Evolutionary conservation across 2,329 filamentous ascomycete genomes (phyloP).

Genomic region (Ophiostoma ulmi): DNA sequence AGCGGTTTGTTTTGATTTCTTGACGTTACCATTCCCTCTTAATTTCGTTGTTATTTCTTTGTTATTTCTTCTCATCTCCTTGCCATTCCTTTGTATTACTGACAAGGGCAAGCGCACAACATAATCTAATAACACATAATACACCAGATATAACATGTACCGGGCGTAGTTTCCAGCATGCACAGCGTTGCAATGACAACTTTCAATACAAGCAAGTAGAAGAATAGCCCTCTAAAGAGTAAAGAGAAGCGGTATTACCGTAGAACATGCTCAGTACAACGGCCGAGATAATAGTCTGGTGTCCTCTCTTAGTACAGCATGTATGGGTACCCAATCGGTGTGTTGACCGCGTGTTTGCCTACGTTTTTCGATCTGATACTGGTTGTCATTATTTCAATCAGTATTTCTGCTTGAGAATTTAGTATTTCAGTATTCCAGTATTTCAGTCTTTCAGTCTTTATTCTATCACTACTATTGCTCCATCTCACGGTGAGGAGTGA

Average conservation of each 20-base stretch:
- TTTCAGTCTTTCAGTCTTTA: not conserved
- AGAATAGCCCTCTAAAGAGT: not conserved
- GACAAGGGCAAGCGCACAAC: too few relatives aligned
- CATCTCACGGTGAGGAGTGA: conserved; percentile 16
- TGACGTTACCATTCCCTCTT: not conserved
- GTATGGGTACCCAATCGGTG: conserved; percentile 23
- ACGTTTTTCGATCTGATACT: not conserved
- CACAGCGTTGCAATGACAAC: conserved; percentile 4
- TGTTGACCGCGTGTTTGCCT: not conserved
- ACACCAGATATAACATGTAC: not conserved
- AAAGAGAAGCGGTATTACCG: not conserved
- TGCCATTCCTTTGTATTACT: too few relatives aligned
- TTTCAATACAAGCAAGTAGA: not conserved
- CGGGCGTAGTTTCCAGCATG: conserved; percentile 11
- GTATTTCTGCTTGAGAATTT: not conserved
- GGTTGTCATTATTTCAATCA: not conserved
- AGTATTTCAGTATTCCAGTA: not conserved
- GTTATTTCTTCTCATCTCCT: too few relatives aligned
- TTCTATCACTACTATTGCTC: not conserved
- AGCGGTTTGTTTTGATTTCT: not conserved
- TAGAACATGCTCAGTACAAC: not conserved
- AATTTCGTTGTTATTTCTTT: not conserved
- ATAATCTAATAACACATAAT: too few relatives aligned
- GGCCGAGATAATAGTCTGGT: not conserved
- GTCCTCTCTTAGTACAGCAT: not conserved